Evolutionary conservation across 352 stramenopile species (phyloP).

Genomic region (Pythium rishiriense): DNA sequence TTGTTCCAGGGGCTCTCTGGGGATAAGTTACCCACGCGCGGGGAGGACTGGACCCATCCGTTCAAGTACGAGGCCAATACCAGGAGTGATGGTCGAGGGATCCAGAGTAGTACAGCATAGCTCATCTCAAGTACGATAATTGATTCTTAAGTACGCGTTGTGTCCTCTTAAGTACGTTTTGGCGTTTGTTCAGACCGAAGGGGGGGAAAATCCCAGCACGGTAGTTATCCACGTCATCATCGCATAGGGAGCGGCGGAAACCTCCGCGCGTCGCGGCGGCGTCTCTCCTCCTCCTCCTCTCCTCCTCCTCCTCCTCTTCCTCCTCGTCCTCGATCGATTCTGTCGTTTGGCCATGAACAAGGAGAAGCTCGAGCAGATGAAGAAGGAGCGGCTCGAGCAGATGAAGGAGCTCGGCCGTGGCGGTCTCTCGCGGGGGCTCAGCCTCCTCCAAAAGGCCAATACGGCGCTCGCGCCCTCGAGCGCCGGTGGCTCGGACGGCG

Average conservation of each 20-base stretch:
- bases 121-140: slow-evolving; percentile 2
- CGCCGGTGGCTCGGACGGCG: slow-evolving; percentile 11
- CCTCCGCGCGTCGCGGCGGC: neutral
- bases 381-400: slow-evolving; percentile 89
- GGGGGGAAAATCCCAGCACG: neutral
- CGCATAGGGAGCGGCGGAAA: neutral
- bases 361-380: slow-evolving; percentile 58
- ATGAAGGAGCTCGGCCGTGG: slow-evolving; percentile 85
- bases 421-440: slow-evolving; percentile 73
- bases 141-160: neutral
- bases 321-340: neutral
- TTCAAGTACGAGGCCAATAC: too few species aligned
- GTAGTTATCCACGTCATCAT: neutral
- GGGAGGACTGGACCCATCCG: too few species aligned
- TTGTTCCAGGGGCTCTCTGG: neutral
- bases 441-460: slow-evolving; percentile 62
- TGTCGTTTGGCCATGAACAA: slow-evolving; percentile 28
- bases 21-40: slow-evolving; percentile 5
- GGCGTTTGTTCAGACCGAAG: slow-evolving; percentile 1
- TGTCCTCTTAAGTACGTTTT: slow-evolving; percentile 1
- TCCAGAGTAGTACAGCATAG: slow-evolving; percentile 7
- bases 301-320: neutral
- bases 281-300: neutral
- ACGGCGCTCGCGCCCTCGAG: slow-evolving; percentile 20
- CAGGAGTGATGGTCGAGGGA: too few species aligned